Conservation (phyloP, 495 filamentous ascomycete genomes). For the Tuber indicum region DNA sequence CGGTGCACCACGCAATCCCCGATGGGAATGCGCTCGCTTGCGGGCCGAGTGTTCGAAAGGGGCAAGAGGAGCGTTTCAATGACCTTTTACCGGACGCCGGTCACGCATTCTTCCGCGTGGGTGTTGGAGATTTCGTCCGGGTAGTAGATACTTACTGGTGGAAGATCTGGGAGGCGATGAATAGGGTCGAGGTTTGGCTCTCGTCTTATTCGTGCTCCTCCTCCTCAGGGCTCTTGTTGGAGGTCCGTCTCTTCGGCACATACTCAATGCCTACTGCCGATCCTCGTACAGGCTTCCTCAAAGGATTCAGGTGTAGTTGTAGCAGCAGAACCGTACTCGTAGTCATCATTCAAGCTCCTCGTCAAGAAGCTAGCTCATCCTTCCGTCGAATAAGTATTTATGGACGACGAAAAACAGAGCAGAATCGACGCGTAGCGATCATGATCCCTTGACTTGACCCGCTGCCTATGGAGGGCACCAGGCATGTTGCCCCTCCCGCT, state of each 20-base stretch:
- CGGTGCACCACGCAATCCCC: slow-evolving; percentile 73
- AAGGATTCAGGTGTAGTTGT: not conserved
- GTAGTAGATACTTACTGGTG: slow-evolving; percentile 56
- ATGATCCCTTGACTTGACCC: not conserved
- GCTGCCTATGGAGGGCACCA: not conserved
- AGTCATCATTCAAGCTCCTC: not conserved
- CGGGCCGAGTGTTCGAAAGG: slow-evolving; percentile 49
- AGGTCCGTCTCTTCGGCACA: not conserved
- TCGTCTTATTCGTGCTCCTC: not conserved
- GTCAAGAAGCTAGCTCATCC: not conserved
- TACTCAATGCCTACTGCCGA: too few species aligned
- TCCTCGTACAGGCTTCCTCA: not conserved
- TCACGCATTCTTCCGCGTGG: slow-evolving; percentile 64
- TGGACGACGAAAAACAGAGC: not conserved
- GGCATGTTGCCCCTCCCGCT: not conserved
- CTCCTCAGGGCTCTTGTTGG: not conserved
- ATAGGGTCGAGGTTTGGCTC: not conserved
- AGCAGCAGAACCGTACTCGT: not conserved
- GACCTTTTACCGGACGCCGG: slow-evolving; percentile 60
- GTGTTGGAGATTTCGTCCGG: slow-evolving; percentile 76
- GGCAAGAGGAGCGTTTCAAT: slow-evolving; percentile 57
- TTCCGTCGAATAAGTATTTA: not conserved
- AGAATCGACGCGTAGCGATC: not conserved
- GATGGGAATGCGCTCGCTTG: slow-evolving; percentile 47
- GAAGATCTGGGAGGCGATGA: not conserved